phyloP scores from a whole-genome alignment of 1,284 basidiomycete genomes.

The Wolfiporia cocos region DNA sequence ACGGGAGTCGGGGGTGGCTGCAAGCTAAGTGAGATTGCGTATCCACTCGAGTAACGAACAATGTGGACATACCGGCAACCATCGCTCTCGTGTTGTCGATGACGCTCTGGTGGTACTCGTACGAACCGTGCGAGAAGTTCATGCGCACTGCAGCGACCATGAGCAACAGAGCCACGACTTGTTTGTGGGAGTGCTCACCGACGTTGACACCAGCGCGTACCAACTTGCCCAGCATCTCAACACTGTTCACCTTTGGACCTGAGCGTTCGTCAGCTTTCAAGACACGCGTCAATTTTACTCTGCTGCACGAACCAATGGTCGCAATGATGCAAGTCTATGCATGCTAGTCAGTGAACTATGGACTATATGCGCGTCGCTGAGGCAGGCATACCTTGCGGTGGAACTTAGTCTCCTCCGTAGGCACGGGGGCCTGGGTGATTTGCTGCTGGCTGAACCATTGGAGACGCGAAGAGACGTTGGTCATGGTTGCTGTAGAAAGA shows the following conservation, averaged over 20 bases:
- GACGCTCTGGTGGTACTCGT: constrained; percentile 96
- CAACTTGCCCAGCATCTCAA: constrained; percentile 80
- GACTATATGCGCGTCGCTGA: constrained; percentile 8
- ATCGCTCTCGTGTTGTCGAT: constrained; percentile 93
- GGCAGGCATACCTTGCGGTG: constrained; percentile 72
- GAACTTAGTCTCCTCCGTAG: constrained; percentile 76
- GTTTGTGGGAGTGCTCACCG: constrained; percentile 63
- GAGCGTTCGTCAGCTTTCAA: constrained; percentile 12
- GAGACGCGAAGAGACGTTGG: constrained; percentile 62
- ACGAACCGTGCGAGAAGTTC: constrained; percentile 97
- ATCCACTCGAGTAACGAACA: not conserved
- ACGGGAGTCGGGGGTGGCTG: constrained; percentile 62
- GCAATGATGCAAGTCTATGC: constrained; percentile 90
- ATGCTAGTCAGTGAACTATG: constrained; percentile 10
- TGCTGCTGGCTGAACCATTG: constrained; percentile 86
- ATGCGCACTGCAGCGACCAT: constrained; percentile 72
- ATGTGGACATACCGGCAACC: constrained; percentile 52
- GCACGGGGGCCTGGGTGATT: constrained; percentile 61
- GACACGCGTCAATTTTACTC: too few species aligned
- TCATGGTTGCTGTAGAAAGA: constrained; percentile 15
- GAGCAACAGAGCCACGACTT: constrained; percentile 5
- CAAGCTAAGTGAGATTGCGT: constrained; percentile 2
- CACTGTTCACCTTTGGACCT: constrained; percentile 90
- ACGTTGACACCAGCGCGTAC: constrained; percentile 92
- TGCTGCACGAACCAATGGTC: constrained; percentile 71